Conservation (phyloP, 441 rosid species). For the Mallotus japonicus region DNA sequence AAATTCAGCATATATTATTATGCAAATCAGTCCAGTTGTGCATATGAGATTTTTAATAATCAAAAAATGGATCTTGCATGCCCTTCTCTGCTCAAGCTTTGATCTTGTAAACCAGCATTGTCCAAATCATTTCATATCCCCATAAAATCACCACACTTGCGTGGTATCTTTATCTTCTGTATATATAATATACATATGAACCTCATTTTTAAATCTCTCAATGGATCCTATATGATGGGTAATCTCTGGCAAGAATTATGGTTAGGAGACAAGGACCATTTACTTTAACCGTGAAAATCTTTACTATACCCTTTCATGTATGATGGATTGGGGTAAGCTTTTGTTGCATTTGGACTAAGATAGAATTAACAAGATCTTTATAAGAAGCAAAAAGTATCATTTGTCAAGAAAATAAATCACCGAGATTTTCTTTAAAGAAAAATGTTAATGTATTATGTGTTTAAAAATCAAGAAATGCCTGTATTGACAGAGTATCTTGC, state of each 20-base stretch:
- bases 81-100: not conserved
- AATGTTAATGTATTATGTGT: not conserved
- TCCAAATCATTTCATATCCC: constrained; percentile 17
- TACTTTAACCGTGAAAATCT: too few species aligned
- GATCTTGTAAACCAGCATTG: constrained; percentile 5
- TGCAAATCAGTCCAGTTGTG: constrained; percentile 22
- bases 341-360: too few species aligned
- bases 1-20: not conserved
- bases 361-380: too few species aligned
- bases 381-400: not conserved
- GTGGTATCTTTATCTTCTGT: too few species aligned
- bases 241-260: not conserved
- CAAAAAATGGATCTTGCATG: constrained; percentile 8
- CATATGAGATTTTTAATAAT: not conserved
- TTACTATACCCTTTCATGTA: too few species aligned
- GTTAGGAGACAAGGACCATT: too few species aligned
- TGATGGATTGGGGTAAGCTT: too few species aligned
- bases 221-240: not conserved
- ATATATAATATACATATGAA: too few species aligned
- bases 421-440: not conserved
- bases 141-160: not conserved
- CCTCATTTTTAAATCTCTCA: too few species aligned
- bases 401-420: not conserved
- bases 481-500: constrained; percentile 9
- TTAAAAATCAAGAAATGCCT: constrained; percentile 6